phyloP scores from a whole-genome alignment of 2,329 filamentous ascomycete species.

The Neurospora crassa region DNA sequence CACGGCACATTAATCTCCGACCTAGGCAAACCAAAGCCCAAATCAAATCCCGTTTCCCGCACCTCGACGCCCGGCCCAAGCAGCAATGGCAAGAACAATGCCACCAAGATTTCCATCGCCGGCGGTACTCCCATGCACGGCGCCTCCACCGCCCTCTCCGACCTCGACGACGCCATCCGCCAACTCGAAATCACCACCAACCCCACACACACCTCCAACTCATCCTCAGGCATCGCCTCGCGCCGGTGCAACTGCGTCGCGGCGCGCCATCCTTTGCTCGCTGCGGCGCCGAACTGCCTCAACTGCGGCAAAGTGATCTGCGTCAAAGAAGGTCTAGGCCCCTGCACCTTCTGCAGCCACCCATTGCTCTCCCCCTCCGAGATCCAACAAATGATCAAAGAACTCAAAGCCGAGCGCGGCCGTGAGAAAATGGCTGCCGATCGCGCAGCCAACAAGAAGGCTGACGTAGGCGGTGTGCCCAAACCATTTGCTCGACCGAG shows the following conservation, averaged over 20 bases:
- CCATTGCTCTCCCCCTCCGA: conserved; percentile 64
- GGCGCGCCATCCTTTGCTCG: conserved; percentile 74
- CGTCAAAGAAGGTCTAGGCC: conserved; percentile 84
- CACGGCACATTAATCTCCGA: conserved; percentile 78
- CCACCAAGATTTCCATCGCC: conserved; percentile 58
- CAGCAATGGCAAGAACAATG: conserved; percentile 22
- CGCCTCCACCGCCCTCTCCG: conserved; percentile 61
- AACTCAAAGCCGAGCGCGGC: conserved; percentile 76
- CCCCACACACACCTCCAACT: conserved; percentile 43
- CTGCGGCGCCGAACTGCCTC: conserved; percentile 87
- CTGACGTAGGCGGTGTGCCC: conserved; percentile 54
- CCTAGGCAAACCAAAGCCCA: conserved; percentile 41
- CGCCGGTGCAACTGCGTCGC: conserved; percentile 83
- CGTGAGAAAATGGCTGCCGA: conserved; percentile 78
- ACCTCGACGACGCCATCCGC: conserved; percentile 73
- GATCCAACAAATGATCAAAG: conserved; percentile 74
- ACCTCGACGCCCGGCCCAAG: conserved; percentile 43
- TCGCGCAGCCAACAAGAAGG: conserved; percentile 56
- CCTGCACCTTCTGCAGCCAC: conserved; percentile 81
- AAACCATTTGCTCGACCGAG: conserved; percentile 45
- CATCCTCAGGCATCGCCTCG: conserved; percentile 40
- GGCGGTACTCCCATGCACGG: conserved; percentile 78
- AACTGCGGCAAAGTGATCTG: conserved; percentile 93
- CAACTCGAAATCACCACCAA: conserved; percentile 88
- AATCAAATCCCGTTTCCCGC: conserved; percentile 42